A percentile compares a stretch with the other conserved stretches of the same genome.
phyloP scores from a whole-genome alignment of 2,329 filamentous ascomycete species.

The Tolypocladium pustulatum region DNA sequence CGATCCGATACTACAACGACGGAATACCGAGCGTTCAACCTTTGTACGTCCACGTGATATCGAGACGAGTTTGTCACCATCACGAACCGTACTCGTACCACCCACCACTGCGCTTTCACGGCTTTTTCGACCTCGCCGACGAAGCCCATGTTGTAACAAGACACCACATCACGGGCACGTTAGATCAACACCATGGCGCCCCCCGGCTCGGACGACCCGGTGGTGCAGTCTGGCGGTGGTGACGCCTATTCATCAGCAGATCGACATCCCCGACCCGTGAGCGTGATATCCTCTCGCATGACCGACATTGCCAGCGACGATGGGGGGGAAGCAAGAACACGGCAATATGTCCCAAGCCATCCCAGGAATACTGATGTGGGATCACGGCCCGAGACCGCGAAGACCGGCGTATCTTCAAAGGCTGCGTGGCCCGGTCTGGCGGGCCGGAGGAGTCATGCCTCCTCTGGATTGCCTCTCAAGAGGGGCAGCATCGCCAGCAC shows the following conservation, averaged over 20 bases:
- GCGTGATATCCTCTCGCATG: slow-evolving; percentile 63
- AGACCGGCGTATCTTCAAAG: slow-evolving; percentile 31
- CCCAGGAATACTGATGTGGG: slow-evolving; percentile 29
- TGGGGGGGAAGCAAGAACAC: slow-evolving; percentile 30
- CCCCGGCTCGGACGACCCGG: slow-evolving; percentile 22
- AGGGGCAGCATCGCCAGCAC: slow-evolving; percentile 30
- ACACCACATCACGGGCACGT: background rate
- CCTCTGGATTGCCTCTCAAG: slow-evolving; percentile 32
- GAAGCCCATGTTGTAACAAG: slow-evolving; percentile 9
- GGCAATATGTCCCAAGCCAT: slow-evolving; percentile 12
- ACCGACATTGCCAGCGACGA: slow-evolving; percentile 53
- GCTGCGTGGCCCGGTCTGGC: slow-evolving; percentile 43
- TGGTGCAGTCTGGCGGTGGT: slow-evolving; percentile 26
- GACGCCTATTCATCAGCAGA: slow-evolving; percentile 27
- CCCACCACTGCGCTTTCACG: no score
- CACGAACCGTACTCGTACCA: background rate
- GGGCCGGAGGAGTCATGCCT: slow-evolving; percentile 39
- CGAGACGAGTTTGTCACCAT: background rate
- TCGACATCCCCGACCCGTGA: slow-evolving; percentile 41
- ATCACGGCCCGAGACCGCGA: slow-evolving; percentile 45
- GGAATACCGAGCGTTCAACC: background rate
- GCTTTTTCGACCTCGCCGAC: background rate
- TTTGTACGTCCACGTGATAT: background rate
- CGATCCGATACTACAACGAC: background rate
- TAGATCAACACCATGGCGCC: slow-evolving; percentile 23